A percentile compares a stretch with the other conserved stretches of the same genome.
Evolutionary conservation across 352 stramenopile species (phyloP).

Genomic region (Phytophthora pluvialis): DNA sequence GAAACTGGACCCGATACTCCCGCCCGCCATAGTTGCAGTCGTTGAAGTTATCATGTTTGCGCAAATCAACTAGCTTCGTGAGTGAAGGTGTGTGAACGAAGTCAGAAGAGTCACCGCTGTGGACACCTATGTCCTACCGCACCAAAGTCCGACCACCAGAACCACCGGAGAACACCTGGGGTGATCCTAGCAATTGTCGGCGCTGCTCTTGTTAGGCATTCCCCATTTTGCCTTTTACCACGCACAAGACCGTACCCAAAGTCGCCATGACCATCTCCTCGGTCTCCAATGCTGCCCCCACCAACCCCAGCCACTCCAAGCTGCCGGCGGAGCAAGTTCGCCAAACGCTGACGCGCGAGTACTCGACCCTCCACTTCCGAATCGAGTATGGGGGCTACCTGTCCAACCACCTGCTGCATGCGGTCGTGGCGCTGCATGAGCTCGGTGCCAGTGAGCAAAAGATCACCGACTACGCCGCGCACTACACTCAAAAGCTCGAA

Average conservation of each 20-base stretch:
- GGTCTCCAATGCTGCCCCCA: neutral
- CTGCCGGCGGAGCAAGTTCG: constrained; percentile 35
- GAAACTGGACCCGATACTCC: too few species aligned
- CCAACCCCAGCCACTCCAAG: constrained; percentile 11
- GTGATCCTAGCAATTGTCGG: neutral
- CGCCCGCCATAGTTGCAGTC: constrained; percentile 2
- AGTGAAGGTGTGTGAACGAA: constrained; percentile 27
- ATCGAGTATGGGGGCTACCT: constrained; percentile 51
- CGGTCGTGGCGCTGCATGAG: constrained; percentile 44
- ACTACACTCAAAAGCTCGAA: constrained; percentile 46
- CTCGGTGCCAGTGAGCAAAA: constrained; percentile 39
- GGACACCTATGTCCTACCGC: constrained; percentile 28
- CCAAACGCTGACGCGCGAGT: constrained; percentile 32
- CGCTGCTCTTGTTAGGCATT: constrained; percentile 12
- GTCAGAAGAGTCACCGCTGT: constrained; percentile 20
- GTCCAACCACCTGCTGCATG: constrained; percentile 52
- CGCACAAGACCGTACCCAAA: neutral
- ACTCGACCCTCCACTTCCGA: constrained; percentile 41
- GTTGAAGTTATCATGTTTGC: constrained; percentile 18
- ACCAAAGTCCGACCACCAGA: constrained; percentile 23
- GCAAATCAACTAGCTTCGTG: constrained; percentile 11
- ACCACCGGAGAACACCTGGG: neutral
- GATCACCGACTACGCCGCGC: constrained; percentile 36
- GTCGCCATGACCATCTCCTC: constrained; percentile 1
- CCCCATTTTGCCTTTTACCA: constrained; percentile 9